These are phyloP conservation scores for Mycena rebaudengoi DNA, from an alignment of 768 basidiomycete species.

Conservation along the genomic window DNA sequence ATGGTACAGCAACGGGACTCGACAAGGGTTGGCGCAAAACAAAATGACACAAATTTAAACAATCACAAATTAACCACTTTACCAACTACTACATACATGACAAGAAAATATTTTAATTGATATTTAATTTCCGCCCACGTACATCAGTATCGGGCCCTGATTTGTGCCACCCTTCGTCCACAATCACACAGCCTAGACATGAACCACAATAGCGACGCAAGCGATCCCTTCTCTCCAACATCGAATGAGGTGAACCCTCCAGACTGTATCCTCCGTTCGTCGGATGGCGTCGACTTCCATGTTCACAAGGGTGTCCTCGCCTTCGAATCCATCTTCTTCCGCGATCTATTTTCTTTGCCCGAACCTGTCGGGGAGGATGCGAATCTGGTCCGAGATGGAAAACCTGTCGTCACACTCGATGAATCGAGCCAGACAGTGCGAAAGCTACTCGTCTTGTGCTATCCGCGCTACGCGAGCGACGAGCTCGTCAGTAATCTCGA, in stretches of 20 bases:
- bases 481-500: slow-evolving; percentile 31
- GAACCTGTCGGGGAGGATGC: slow-evolving; percentile 33
- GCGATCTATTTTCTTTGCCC: slow-evolving; percentile 36
- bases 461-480: slow-evolving; percentile 35
- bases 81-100: too few relatives aligned
- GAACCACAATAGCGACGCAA: too few relatives aligned
- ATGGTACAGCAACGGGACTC: too few relatives aligned
- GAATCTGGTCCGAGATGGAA: slow-evolving; percentile 36
- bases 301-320: slow-evolving; percentile 53
- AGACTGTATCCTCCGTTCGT: slow-evolving; percentile 51
- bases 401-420: slow-evolving; percentile 40
- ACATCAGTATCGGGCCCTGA: too few relatives aligned
- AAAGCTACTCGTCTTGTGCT: slow-evolving; percentile 44
- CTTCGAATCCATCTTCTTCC: slow-evolving; percentile 48
- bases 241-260: slow-evolving; percentile 37
- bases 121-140: too few relatives aligned
- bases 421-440: slow-evolving; percentile 43
- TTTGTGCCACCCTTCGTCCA: too few relatives aligned
- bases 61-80: too few relatives aligned
- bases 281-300: slow-evolving; percentile 45
- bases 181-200: too few relatives aligned
- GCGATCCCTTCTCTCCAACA: slow-evolving; percentile 13
- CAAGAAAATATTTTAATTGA: too few relatives aligned
- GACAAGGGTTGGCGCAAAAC: too few relatives aligned
- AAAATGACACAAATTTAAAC: too few relatives aligned